Evolutionary conservation across 2,329 filamentous ascomycete genomes (phyloP).

Genomic region (Didymella glomerata): DNA sequence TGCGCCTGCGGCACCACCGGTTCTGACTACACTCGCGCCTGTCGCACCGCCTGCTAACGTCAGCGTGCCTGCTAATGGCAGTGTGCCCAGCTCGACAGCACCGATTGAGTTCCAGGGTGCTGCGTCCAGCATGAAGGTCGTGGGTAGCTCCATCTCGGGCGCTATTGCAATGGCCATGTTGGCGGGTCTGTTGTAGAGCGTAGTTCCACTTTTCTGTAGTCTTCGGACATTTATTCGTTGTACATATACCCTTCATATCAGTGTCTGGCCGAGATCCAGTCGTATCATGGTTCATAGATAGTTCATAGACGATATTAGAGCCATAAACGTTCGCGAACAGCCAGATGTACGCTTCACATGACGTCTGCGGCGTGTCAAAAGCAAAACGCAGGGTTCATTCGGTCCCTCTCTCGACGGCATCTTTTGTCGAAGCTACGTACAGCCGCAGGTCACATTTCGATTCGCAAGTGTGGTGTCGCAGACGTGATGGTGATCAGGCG

Average conservation of each 20-base stretch:
- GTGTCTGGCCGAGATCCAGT: slow-evolving; percentile 15
- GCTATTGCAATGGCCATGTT: slow-evolving; percentile 31
- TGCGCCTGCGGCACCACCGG: slow-evolving; percentile 21
- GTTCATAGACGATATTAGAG: slow-evolving; percentile 16
- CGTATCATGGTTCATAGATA: slow-evolving; percentile 21
- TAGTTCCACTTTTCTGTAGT: slow-evolving; percentile 13
- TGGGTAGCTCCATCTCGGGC: slow-evolving; percentile 31
- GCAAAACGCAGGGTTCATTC: neutral
- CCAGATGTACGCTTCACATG: neutral
- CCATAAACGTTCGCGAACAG: neutral
- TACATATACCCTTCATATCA: slow-evolving; percentile 29
- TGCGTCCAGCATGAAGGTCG: slow-evolving; percentile 28
- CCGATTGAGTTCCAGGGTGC: slow-evolving; percentile 38
- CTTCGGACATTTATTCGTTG: slow-evolving; percentile 17
- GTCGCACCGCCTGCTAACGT: slow-evolving; percentile 36
- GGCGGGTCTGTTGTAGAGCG: slow-evolving; percentile 34
- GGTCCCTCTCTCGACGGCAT: neutral
- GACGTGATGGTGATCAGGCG: slow-evolving; percentile 12
- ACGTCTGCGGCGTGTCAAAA: slow-evolving; percentile 9
- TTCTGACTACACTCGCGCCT: slow-evolving; percentile 25
- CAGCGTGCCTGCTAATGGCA: slow-evolving; percentile 38
- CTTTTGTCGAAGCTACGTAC: neutral
- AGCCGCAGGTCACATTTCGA: neutral
- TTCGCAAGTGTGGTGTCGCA: neutral
- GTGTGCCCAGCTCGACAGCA: slow-evolving; percentile 23